A percentile compares a stretch with the other conserved stretches of the same genome.
Evolutionary conservation across 495 filamentous ascomycete species (phyloP).

Genomic region (Penicillium ucsense): DNA sequence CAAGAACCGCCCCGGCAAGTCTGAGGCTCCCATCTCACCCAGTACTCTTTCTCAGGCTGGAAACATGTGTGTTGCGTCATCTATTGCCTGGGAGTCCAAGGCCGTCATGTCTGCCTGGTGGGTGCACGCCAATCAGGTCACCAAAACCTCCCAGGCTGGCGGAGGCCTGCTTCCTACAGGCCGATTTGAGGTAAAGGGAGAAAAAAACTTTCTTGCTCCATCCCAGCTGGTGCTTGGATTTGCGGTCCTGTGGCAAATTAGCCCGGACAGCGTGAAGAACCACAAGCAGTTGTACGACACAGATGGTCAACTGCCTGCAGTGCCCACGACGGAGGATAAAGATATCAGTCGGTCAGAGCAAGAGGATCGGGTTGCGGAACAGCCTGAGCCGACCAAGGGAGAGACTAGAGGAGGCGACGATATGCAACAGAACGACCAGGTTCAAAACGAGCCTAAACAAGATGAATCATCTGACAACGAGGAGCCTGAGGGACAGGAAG

Average conservation of each 20-base stretch:
- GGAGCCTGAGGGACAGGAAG: constrained; percentile 21
- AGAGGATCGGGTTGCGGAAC: background rate
- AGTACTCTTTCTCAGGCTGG: constrained; percentile 88
- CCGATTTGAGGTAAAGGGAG: constrained; percentile 68
- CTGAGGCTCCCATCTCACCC: constrained; percentile 80
- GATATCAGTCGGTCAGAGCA: background rate
- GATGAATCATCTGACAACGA: constrained; percentile 7
- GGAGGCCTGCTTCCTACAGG: constrained; percentile 64
- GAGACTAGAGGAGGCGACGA: background rate
- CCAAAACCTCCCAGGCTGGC: constrained; percentile 68
- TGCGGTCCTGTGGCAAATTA: constrained; percentile 77
- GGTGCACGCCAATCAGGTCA: constrained; percentile 79
- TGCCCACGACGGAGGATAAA: constrained; percentile 1
- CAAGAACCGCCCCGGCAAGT: constrained; percentile 66
- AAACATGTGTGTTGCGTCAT: constrained; percentile 69
- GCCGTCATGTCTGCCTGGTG: constrained; percentile 92
- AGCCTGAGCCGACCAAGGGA: constrained; percentile 2
- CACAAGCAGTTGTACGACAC: constrained; percentile 60
- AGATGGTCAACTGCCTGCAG: constrained; percentile 20
- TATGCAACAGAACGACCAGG: too few species aligned
- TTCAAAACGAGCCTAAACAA: background rate
- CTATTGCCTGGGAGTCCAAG: constrained; percentile 90
- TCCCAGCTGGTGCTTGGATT: constrained; percentile 82
- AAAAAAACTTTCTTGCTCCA: constrained; percentile 84
- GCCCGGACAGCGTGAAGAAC: constrained; percentile 72